Evolutionary conservation across 1,284 basidiomycete species (phyloP).

Genomic region (Tylopilus orsonianus): DNA sequence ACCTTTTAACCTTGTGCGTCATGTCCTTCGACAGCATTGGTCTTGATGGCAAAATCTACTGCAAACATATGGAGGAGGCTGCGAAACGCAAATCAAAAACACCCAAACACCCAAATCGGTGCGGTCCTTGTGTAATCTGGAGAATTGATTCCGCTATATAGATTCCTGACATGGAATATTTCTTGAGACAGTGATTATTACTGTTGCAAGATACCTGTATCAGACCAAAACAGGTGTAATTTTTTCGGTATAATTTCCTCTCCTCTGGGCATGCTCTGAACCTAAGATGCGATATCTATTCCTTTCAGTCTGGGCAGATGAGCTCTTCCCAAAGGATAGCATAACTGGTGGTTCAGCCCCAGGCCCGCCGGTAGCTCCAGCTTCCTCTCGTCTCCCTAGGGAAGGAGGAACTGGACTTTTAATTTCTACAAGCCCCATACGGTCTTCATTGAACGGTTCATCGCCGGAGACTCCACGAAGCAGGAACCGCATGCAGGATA

Average conservation of each 20-base stretch:
- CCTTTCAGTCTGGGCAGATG: slow-evolving; percentile 24
- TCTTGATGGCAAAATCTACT: slow-evolving; percentile 22
- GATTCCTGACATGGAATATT: slow-evolving; percentile 5
- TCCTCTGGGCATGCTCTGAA: background rate
- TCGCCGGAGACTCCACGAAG: slow-evolving; percentile 12
- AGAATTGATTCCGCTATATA: background rate
- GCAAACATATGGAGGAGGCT: slow-evolving; percentile 30
- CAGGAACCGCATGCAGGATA: slow-evolving; percentile 19
- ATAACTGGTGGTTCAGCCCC: slow-evolving; percentile 1
- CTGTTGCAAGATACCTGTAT: slow-evolving; percentile 23
- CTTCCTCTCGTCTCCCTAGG: background rate
- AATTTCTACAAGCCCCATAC: background rate
- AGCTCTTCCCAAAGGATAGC: slow-evolving; percentile 4
- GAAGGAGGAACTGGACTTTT: background rate
- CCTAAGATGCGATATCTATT: too few relatives aligned
- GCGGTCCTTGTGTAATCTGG: too few relatives aligned
- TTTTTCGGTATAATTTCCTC: slow-evolving; percentile 22
- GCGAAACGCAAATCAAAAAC: slow-evolving; percentile 23
- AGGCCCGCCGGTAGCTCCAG: background rate
- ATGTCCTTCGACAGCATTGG: slow-evolving; percentile 20
- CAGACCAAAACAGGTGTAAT: slow-evolving; percentile 15
- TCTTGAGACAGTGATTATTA: slow-evolving; percentile 24
- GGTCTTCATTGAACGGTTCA: background rate
- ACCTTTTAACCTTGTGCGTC: background rate
- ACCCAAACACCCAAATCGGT: slow-evolving; percentile 24